Base-by-base conservation (phyloP, 148 eudicot genomes). In the Persicaria maculosa region DNA sequence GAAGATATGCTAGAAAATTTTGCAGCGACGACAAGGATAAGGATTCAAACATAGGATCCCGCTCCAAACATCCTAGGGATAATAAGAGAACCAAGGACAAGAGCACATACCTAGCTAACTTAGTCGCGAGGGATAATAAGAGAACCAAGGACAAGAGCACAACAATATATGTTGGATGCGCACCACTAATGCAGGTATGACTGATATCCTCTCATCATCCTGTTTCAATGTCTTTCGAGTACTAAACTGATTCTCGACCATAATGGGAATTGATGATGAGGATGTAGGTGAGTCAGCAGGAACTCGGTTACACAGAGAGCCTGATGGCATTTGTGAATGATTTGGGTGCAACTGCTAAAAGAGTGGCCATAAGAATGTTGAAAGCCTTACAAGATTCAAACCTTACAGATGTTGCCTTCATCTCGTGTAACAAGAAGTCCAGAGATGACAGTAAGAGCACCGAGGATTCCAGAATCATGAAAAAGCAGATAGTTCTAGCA, bases 301-400 rank as follows among this genome's bases (percentile, higher is more conserved):
- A 83, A 54, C 50, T 73, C 52, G 81, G 83, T 50, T 91, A 93
- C 83, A 74, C 74, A 43, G 82, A 89, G 50, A 93, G 98, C 86
- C 79, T 93, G 71, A 77, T 86, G 88, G 50, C 74, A 15, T 93
- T 86, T 71, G 88, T 83, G 9, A 88, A 83, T 76, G 91, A 78
- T 76, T 82, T 93, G 76, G 98, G 98, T 79, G 87, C 88, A 14
- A 87, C 82, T 54, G 96, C 96, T 40, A 88, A 80, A 75, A 84
- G 77, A 82, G 76, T 93, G n/a, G 98, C 96, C 71, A 82, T 80
- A 68, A 76, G 77, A 46, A 93, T 87, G 14, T 7, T 59, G 65
- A 36, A 59, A 59, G 36, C 9, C 9, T 9, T 40, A 9, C 4
- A 1, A 2, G 40, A 36, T 7, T 20, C 31, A 59, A 59, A 19